phyloP scores from a whole-genome alignment of 2,329 filamentous ascomycete genomes.

The Aspergillus clavatus region DNA sequence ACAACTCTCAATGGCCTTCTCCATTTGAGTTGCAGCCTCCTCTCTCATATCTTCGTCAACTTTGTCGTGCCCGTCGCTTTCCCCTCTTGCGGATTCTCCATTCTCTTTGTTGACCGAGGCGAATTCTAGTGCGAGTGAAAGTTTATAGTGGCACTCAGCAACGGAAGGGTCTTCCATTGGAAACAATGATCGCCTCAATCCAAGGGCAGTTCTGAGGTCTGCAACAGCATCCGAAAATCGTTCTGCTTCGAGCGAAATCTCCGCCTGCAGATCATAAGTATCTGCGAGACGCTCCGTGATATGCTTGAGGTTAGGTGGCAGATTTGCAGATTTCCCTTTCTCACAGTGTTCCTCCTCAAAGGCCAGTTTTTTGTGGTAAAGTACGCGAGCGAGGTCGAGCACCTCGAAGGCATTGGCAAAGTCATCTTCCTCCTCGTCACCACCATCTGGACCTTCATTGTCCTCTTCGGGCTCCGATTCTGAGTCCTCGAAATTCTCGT shows the following conservation, averaged over 20 bases:
- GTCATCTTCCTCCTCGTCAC: slow-evolving; percentile 60
- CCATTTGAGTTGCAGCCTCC: slow-evolving; percentile 56
- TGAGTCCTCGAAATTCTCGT: slow-evolving; percentile 85
- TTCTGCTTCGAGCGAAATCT: slow-evolving; percentile 96
- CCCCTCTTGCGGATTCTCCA: slow-evolving; percentile 22
- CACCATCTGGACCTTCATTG: slow-evolving; percentile 43
- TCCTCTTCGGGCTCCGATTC: slow-evolving; percentile 53
- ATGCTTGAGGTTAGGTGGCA: slow-evolving; percentile 47
- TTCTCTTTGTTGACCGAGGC: slow-evolving; percentile 63
- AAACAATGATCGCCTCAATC: slow-evolving; percentile 73
- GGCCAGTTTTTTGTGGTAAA: slow-evolving; percentile 54
- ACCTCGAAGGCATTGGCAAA: slow-evolving; percentile 61
- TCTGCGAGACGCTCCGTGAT: slow-evolving; percentile 85
- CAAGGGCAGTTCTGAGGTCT: slow-evolving; percentile 73
- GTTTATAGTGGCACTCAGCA: slow-evolving; percentile 93
- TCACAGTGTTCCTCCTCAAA: slow-evolving; percentile 42
- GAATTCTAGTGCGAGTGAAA: slow-evolving; percentile 91
- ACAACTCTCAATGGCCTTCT: slow-evolving; percentile 57
- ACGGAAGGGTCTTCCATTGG: slow-evolving; percentile 76
- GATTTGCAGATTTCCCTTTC: slow-evolving; percentile 46
- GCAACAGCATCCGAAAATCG: slow-evolving; percentile 82
- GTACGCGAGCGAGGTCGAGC: slow-evolving; percentile 58
- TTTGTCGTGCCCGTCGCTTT: slow-evolving; percentile 36
- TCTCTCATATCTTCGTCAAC: slow-evolving; percentile 53
- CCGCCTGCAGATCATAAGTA: slow-evolving; percentile 86